Conservation (phyloP, 1,284 basidiomycete species). For the Irpex lacteus region DNA sequence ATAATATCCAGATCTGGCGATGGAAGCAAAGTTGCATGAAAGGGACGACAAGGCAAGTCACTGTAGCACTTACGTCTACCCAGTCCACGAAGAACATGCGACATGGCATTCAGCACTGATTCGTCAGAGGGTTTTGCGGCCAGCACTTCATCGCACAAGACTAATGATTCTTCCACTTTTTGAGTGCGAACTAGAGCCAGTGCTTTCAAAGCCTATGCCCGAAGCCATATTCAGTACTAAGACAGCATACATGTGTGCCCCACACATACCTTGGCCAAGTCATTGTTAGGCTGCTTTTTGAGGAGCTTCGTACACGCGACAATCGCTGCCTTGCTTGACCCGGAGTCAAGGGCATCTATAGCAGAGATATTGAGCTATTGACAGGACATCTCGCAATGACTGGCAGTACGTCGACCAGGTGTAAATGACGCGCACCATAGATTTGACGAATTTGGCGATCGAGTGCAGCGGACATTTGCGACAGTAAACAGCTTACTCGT, state of each 20-base stretch:
- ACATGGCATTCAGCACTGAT: conserved; percentile 71
- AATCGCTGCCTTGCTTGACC: conserved; percentile 81
- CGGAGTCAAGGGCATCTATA: conserved; percentile 78
- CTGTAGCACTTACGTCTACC: conserved; percentile 62
- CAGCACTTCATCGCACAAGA: conserved; percentile 78
- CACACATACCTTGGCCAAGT: conserved; percentile 51
- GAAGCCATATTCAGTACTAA: conserved; percentile 1
- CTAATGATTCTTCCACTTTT: conserved; percentile 77
- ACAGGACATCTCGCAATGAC: not conserved
- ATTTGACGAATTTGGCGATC: conserved; percentile 80
- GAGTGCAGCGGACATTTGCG: conserved; percentile 47
- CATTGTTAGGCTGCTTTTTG: conserved; percentile 74
- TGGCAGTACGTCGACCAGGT: not conserved
- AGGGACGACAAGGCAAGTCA: not conserved
- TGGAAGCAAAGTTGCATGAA: not conserved
- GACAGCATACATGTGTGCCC: conserved; percentile 2
- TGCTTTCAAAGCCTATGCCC: conserved; percentile 72
- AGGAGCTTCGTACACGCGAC: conserved; percentile 81
- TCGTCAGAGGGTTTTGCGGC: conserved; percentile 67
- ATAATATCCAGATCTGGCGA: conserved; percentile 71
- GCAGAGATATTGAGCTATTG: not conserved
- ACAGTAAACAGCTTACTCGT: not conserved
- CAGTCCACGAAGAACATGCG: conserved; percentile 73
- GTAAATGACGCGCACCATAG: conserved; percentile 52
- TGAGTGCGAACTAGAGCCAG: conserved; percentile 78